phyloP scores from a whole-genome alignment of 345 rosid species.

The Linum usitatissimum region DNA sequence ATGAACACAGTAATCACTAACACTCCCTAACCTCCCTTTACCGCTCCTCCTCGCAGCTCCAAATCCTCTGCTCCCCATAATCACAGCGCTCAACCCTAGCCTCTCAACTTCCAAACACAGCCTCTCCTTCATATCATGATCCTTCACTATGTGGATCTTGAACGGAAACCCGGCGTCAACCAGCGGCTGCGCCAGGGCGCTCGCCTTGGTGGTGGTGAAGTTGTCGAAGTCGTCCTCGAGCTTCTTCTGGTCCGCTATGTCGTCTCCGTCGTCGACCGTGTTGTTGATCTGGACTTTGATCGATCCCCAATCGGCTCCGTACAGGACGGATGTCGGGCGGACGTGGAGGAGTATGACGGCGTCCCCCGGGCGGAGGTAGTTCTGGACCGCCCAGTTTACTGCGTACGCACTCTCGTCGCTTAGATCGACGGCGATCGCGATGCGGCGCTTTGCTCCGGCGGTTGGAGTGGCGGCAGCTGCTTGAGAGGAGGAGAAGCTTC shows the following conservation, averaged over 20 bases:
- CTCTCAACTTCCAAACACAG: slow-evolving; percentile 26
- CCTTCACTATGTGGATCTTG: slow-evolving; percentile 25
- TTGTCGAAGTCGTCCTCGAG: slow-evolving; percentile 9
- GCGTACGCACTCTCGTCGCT: slow-evolving; percentile 24
- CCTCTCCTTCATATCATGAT: slow-evolving; percentile 28
- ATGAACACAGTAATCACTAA: slow-evolving; percentile 6
- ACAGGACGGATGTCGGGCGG: slow-evolving; percentile 17
- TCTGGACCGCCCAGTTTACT: slow-evolving; percentile 21
- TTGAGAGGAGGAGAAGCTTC: background rate
- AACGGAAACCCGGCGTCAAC: slow-evolving; percentile 21
- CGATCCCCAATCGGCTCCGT: slow-evolving; percentile 8
- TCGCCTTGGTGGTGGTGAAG: slow-evolving; percentile 15
- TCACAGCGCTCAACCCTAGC: slow-evolving; percentile 21
- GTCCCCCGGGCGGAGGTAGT: slow-evolving; percentile 25
- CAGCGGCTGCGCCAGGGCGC: slow-evolving; percentile 16
- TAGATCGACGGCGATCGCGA: slow-evolving; percentile 26
- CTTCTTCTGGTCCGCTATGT: background rate
- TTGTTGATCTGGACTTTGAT: background rate
- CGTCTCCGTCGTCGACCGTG: background rate
- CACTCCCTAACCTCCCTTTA: slow-evolving; percentile 7
- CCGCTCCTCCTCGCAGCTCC: slow-evolving; percentile 17
- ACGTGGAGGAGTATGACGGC: slow-evolving; percentile 20
- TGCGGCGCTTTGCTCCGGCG: slow-evolving; percentile 15
- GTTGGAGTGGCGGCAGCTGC: slow-evolving; percentile 7
- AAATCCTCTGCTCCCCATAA: slow-evolving; percentile 28